Conservation (phyloP, 352 stramenopile species). For the Pythium aphanidermatum region DNA sequence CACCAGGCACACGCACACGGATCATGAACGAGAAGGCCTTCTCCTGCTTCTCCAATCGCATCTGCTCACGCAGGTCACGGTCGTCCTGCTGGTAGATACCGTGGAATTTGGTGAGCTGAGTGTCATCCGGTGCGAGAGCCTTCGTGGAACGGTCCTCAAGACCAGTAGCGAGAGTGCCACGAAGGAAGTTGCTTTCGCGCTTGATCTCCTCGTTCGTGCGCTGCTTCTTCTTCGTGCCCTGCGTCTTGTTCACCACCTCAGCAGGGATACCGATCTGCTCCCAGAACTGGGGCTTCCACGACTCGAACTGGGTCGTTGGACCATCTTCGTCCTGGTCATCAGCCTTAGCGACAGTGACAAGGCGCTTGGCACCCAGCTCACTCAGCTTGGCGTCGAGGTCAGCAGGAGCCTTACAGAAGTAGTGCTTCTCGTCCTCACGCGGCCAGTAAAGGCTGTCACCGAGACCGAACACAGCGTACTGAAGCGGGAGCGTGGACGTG, state of each 20-base stretch:
- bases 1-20: conserved; percentile 93
- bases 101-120: conserved; percentile 94
- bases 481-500: conserved; percentile 52
- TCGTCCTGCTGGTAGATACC: conserved; percentile 98
- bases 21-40: conserved; percentile 98
- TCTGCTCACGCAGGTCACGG: conserved; percentile 82
- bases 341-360: conserved; percentile 48
- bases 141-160: conserved; percentile 70
- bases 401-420: conserved; percentile 71
- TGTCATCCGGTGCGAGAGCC: conserved; percentile 59
- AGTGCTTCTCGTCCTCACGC: conserved; percentile 75
- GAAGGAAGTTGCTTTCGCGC: conserved; percentile 67
- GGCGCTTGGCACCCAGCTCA: conserved; percentile 61
- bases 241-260: conserved; percentile 38
- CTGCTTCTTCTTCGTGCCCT: conserved; percentile 54
- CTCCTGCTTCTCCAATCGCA: conserved; percentile 72
- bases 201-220: conserved; percentile 86
- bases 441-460: conserved; percentile 81
- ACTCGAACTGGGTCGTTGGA: conserved; percentile 58
- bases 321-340: conserved; percentile 84
- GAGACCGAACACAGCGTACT: conserved; percentile 77
- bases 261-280: conserved; percentile 59
- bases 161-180: conserved; percentile 58
- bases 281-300: conserved; percentile 74
- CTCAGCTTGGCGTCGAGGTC: conserved; percentile 73